Evolutionary conservation across 805 yeast species (phyloP), one percentile per base, ranked within the genome.

Genomic region (Barnettozyma sucrosica): DNA sequence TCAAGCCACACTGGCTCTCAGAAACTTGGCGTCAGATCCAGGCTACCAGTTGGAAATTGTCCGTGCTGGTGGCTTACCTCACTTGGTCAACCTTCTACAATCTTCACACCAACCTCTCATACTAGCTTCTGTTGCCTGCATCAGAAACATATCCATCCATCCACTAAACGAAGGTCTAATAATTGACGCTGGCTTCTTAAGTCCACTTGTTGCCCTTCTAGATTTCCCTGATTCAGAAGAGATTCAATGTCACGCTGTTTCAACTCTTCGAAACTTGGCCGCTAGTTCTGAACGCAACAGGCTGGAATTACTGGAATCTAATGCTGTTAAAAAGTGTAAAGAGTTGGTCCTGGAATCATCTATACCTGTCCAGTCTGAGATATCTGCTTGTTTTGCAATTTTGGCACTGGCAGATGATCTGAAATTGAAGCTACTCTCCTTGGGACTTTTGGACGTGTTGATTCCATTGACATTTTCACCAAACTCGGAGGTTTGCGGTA

Each of bases 241-340:
- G 69, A 92, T 93, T 54, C 96, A 92, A 70, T 93, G 99, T 65
- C 99, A 93, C 68, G 95, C 98, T 2, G 96, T 93, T 25, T 90
- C 97, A 2, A 90, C 98, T 8, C 75, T 93, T 62, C 80, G 99
- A 67, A 93, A 93, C 66, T 76, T 93, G 58, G 99, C 99, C 19
- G 99, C 99, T 5, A 82, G 93, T 44, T 82, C 93, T 37, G 98
- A 93, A 70, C 81, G 89, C 64, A 92, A 92, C 62, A 82, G 97
- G 72, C 76, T 85, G 57, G 96, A 93, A 43, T 80, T 93, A 54
- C 79, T 93, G 53, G 95, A 89, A 52, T 95, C 97, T 13, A 97
- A 97, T 45, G 97, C 97, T 4, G 96, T 93, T 41, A 85, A 85
- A 54, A 89, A 90, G 67, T 90, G 96, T 67, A 87, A 85, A 65